Evolutionary conservation across 2,329 filamentous ascomycete species (phyloP).

Genomic region (Beauveria bassiana): DNA sequence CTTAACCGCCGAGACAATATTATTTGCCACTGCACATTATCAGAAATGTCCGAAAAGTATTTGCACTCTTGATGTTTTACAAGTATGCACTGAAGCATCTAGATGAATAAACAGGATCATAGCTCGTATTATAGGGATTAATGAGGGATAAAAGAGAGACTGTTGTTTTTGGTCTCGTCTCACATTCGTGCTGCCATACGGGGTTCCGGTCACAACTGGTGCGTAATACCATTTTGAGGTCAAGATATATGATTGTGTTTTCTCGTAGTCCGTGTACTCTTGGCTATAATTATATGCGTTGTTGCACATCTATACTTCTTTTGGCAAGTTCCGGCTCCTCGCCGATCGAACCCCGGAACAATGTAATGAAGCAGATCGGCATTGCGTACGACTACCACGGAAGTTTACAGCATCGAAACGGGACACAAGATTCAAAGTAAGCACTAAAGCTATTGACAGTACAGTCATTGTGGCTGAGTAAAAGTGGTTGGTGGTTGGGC

Average conservation of each 20-base stretch:
- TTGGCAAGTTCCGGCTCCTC: no score
- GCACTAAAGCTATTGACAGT: not conserved
- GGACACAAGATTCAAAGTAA: not conserved
- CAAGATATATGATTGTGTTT: not conserved
- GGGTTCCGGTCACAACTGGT: not conserved
- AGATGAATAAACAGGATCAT: no score
- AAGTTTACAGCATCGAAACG: not conserved
- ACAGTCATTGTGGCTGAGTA: not conserved
- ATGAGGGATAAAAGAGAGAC: fast-evolving
- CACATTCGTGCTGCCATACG: not conserved
- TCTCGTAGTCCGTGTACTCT: no score
- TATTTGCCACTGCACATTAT: not conserved
- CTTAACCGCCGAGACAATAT: not conserved
- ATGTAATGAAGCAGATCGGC: no score
- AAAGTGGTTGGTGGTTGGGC: not conserved
- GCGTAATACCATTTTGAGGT: not conserved
- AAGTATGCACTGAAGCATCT: no score
- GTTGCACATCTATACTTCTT: no score
- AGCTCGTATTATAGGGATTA: not conserved
- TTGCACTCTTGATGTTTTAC: no score
- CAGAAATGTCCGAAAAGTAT: not conserved
- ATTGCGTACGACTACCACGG: no score
- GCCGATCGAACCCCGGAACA: no score
- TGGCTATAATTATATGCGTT: no score
- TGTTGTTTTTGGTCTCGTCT: not conserved